A percentile compares a stretch with the other conserved stretches of the same genome.
Conservation (phyloP, 176 grass and related monocot species). For the Hordeum vulgare region MorexV3_pseudomolecules_assembly NC_058522.1:32797061-32797560, state of each 20-base stretch:
- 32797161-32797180: too few species aligned
- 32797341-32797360: constrained; percentile 31
- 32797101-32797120: too few species aligned
- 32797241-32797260: constrained; percentile 39
- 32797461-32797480: constrained; percentile 70
- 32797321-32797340: constrained; percentile 44
- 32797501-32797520: constrained; percentile 29
- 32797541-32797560: constrained; percentile 43
- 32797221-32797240: constrained; percentile 43
- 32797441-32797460: constrained; percentile 87
- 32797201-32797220: too few species aligned
- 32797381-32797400: constrained; percentile 21
- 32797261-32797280: constrained; percentile 25
- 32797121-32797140: too few species aligned
- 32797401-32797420: constrained; percentile 10
- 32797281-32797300: constrained; percentile 48
- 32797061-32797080: too few species aligned
- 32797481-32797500: constrained; percentile 33
- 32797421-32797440: constrained; percentile 32
- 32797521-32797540: constrained; percentile 26
- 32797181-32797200: too few species aligned
- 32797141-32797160: too few species aligned
- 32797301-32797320: constrained; percentile 56
- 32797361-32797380: constrained; percentile 41
- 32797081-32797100: too few species aligned